Conservation (phyloP, 306 rosid species). For the Prunus mongolica region DNA sequence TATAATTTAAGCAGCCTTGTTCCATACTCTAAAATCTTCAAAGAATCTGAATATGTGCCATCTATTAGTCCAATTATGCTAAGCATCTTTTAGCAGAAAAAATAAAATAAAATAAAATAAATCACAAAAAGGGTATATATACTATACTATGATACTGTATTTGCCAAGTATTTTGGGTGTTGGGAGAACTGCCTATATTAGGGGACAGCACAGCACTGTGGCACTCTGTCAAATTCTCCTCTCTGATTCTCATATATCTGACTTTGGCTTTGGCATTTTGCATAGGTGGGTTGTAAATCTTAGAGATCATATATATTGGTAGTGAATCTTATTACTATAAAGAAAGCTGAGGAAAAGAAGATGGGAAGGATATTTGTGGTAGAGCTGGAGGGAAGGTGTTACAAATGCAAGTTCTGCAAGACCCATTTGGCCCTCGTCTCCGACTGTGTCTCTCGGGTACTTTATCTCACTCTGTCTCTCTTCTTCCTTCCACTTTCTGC, state of each 20-base stretch:
- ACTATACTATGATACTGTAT: too few species aligned
- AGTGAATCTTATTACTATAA: not conserved
- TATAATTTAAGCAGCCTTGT: too few species aligned
- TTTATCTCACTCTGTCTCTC: not conserved
- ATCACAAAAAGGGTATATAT: too few species aligned
- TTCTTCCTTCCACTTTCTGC: not conserved
- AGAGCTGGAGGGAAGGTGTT: constrained; percentile 82
- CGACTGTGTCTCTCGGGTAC: constrained; percentile 77
- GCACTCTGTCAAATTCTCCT: not conserved
- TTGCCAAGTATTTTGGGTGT: not conserved
- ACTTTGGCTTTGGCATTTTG: not conserved
- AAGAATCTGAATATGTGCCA: too few species aligned
- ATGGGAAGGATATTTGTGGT: constrained; percentile 83
- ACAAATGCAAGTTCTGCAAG: constrained; percentile 86
- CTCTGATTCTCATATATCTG: not conserved
- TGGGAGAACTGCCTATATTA: not conserved
- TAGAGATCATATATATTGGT: not conserved
- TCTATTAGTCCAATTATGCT: too few species aligned
- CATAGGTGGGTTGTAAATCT: not conserved
- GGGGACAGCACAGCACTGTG: not conserved
- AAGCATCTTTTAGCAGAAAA: too few species aligned
- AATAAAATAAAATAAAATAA: too few species aligned
- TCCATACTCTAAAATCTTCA: too few species aligned
- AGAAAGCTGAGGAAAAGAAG: not conserved
- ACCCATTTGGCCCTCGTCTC: constrained; percentile 76